These are phyloP conservation scores for Nicotiana rustica DNA, from an alignment of 305 asterid species.

Conservation along the genomic window DNA sequence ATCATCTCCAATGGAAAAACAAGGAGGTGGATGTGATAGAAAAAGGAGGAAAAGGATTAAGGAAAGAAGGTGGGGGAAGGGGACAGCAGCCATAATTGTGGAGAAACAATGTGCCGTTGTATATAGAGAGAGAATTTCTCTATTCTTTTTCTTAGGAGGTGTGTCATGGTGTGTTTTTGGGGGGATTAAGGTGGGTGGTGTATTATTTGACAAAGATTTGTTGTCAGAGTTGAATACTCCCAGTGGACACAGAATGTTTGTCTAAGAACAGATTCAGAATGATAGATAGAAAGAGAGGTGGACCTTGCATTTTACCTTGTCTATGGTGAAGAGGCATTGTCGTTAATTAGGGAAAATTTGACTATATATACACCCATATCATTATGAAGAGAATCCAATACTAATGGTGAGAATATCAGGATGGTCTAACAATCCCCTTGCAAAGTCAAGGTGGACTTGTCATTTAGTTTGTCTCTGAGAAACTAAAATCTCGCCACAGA, in stretches of 20 bases:
- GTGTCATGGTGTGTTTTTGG: constrained; percentile 16
- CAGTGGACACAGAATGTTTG: not conserved
- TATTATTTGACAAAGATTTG: constrained; percentile 3
- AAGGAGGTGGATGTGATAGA: constrained; percentile 7
- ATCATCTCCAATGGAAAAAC: constrained; percentile 55
- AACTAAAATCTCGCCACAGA: too few species aligned
- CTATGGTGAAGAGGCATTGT: not conserved
- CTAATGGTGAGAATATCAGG: too few species aligned
- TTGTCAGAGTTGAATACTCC: not conserved
- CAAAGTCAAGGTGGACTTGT: too few species aligned
- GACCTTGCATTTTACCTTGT: constrained; percentile 13
- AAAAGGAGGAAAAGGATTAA: not conserved
- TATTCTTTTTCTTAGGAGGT: not conserved
- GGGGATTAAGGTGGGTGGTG: constrained; percentile 21
- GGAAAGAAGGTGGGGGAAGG: not conserved
- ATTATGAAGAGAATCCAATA: too few species aligned
- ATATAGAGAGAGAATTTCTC: not conserved
- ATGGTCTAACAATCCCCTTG: too few species aligned
- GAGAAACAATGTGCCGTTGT: constrained; percentile 15
- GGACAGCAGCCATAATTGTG: constrained; percentile 13
- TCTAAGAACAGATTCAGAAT: not conserved
- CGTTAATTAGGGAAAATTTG: not conserved
- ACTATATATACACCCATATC: too few species aligned
- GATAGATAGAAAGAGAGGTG: not conserved
- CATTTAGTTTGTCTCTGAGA: too few species aligned